phyloP scores from a whole-genome alignment of 2,329 filamentous ascomycete genomes.

The Tricladium varicosporioides region DNA sequence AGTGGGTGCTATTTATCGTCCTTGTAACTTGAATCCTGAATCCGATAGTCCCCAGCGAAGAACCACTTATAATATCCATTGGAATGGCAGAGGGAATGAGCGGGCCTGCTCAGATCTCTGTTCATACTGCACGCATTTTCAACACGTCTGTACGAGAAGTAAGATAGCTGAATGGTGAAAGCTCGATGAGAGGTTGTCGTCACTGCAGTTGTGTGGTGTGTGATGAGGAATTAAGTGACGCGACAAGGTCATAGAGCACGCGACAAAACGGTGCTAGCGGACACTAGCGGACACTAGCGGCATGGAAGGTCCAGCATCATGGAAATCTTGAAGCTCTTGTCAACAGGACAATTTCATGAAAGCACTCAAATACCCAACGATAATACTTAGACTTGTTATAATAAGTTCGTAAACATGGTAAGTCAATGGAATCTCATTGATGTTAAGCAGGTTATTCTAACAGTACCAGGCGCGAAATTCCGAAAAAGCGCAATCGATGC shows the following conservation, averaged over 20 bases:
- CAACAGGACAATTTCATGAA: not conserved
- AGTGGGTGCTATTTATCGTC: slow-evolving; percentile 33
- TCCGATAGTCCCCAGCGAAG: slow-evolving; percentile 6
- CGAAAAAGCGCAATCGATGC: slow-evolving; percentile 99
- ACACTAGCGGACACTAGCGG: slow-evolving; percentile 17
- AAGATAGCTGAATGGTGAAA: slow-evolving; percentile 30
- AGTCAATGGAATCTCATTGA: not conserved
- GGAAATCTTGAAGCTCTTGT: not conserved
- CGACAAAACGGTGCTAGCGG: slow-evolving; percentile 13
- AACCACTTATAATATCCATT: slow-evolving; percentile 8
- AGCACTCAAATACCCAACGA: not conserved
- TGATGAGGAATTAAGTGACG: slow-evolving; percentile 10
- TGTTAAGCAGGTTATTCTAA: slow-evolving; percentile 11
- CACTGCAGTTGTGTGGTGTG: slow-evolving; percentile 31
- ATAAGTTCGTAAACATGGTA: slow-evolving; percentile 30
- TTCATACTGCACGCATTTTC: slow-evolving; percentile 35
- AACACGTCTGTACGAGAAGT: slow-evolving; percentile 19
- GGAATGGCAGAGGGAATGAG: slow-evolving; percentile 7
- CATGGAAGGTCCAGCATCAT: not conserved
- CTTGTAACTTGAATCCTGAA: slow-evolving; percentile 18
- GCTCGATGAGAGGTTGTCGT: slow-evolving; percentile 34
- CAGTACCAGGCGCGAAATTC: slow-evolving; percentile 78
- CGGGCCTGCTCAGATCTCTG: slow-evolving; percentile 38
- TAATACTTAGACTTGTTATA: not conserved
- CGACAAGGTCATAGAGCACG: slow-evolving; percentile 14